phyloP scores from a whole-genome alignment of 2,329 filamentous ascomycete species.

The Neurospora sp. region DNA sequence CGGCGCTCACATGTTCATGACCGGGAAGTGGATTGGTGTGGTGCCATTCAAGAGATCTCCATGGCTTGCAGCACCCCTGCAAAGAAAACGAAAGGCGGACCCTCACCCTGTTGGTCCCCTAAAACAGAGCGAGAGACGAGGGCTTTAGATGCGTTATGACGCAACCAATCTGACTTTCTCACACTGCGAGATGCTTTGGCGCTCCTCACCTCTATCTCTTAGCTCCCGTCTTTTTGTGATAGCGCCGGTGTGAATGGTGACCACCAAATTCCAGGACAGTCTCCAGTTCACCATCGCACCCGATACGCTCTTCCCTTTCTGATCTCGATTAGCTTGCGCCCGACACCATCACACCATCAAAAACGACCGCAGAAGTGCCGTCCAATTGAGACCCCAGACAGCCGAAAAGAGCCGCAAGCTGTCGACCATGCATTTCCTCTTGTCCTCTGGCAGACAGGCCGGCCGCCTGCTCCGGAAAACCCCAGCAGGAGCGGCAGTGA shows the following conservation, averaged over 20 bases:
- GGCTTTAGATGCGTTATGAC: not conserved
- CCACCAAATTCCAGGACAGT: not conserved
- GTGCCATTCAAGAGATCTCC: not conserved
- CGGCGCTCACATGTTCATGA: not conserved
- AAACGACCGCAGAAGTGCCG: not conserved
- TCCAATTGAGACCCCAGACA: not conserved
- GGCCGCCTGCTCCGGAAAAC: not conserved
- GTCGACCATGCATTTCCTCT: not conserved
- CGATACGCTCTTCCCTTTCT: not conserved
- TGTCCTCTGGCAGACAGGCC: not conserved
- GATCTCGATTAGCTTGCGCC: not conserved
- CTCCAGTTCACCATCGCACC: not conserved
- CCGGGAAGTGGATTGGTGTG: not conserved
- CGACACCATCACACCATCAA: not conserved
- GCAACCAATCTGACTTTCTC: not conserved
- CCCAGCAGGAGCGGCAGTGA: not conserved
- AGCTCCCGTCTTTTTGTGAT: not conserved
- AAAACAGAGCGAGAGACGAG: not conserved
- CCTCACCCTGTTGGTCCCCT: not conserved
- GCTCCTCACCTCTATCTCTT: not conserved
- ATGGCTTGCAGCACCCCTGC: not conserved
- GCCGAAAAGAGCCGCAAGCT: not conserved
- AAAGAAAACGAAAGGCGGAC: not conserved
- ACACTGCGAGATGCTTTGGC: not conserved
- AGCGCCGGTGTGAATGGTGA: not conserved